Evolutionary conservation across 108 stramenopile species (phyloP), one percentile per base, ranked within the genome.

Genomic region (Craspedostauros australis): DNA sequence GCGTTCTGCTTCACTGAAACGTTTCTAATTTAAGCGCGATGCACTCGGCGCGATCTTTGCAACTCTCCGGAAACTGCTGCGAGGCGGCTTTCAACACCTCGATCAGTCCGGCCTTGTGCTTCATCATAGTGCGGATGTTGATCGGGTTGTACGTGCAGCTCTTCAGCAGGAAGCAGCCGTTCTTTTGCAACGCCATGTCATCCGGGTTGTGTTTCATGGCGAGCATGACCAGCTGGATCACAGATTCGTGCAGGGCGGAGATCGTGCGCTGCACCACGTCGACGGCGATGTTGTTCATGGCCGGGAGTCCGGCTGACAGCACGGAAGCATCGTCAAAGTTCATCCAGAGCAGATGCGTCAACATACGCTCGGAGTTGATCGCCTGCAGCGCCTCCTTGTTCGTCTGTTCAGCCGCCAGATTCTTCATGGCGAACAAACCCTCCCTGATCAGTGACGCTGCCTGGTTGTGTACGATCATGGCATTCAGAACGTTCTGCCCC

Each of bases 231-330:
- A 47, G 53, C 6, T 43, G 37, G 22, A 60, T 24, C 7, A 38
- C 32, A 14, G 54, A 31, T 11, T 44, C 50, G 8, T 43, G 52
- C 22, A 54, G 45, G 46, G 37, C 29, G 8, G 54, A 47, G 23
- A 66, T 54, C n/a, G 34, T 29, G 33, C 45, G 60, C 5, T 52
- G 49, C 19, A 30, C 18, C 22, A 42, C 33, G 31, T 68, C 53
- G 7, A 68, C 50, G 20, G 67, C 67, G 28, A 68, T 60, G 28
- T 60, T 60, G 37, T 68, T 68, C n/a, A n/a, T n/a, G n/a, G n/a
- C n/a, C n/a, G n/a, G n/a, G n/a, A n/a, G n/a, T n/a, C n/a, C n/a
- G n/a, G n/a, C n/a, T n/a, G n/a, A n/a, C n/a, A n/a, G n/a, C n/a
- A n/a, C n/a, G n/a, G n/a, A n/a, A n/a, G n/a, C n/a, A n/a, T n/a